phyloP scores from a whole-genome alignment of 306 rosid species.

The Nissolia schottii region DNA sequence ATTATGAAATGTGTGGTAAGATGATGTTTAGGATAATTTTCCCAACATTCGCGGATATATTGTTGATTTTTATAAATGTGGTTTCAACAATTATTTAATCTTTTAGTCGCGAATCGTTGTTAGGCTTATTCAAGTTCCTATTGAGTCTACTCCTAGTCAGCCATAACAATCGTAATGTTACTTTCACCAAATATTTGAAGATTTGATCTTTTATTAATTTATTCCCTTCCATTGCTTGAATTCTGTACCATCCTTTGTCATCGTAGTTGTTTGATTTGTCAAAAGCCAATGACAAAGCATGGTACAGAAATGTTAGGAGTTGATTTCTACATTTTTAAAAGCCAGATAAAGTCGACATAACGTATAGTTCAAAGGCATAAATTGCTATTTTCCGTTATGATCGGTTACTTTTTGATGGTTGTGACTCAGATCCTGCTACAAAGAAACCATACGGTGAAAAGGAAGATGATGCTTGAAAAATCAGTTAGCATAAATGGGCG shows the following conservation, averaged over 20 bases:
- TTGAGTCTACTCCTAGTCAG: no score
- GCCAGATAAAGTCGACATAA: no score
- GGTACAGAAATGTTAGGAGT: no score
- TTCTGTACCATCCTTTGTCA: not conserved
- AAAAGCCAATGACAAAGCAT: no score
- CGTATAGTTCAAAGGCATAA: conserved; percentile 32
- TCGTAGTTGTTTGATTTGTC: not conserved
- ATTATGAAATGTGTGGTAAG: not conserved
- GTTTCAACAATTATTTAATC: not conserved
- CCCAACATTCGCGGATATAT: not conserved
- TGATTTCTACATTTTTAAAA: no score
- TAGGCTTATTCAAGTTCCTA: no score
- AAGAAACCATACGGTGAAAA: conserved; percentile 23
- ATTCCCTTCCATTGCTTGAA: not conserved
- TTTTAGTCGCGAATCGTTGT: no score
- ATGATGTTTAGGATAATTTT: not conserved
- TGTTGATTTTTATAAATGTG: not conserved
- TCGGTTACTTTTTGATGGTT: conserved; percentile 35
- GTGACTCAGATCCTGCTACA: conserved; percentile 21
- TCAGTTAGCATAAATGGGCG: conserved; percentile 40
- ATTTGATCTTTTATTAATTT: not conserved
- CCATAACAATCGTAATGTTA: not conserved
- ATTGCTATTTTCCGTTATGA: conserved; percentile 13
- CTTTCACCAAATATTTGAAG: not conserved
- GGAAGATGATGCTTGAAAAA: conserved; percentile 36